phyloP scores from a whole-genome alignment of 140 eudicot species.

The Cichorium intybus region DNA sequence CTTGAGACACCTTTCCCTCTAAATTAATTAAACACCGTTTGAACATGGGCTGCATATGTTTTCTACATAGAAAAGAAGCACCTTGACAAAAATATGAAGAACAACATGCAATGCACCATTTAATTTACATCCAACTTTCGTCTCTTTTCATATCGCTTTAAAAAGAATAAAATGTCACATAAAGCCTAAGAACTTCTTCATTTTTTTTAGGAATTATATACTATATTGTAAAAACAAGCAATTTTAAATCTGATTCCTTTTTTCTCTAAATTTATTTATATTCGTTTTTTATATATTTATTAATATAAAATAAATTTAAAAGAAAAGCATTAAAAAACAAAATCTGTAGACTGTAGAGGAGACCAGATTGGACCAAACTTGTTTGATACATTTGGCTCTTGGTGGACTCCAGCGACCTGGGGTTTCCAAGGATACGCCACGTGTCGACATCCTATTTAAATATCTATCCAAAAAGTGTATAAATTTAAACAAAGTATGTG shows the following conservation, averaged over 20 bases:
- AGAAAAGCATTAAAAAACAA: no score
- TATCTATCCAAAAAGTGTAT: slow-evolving; percentile 5
- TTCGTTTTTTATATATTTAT: no score
- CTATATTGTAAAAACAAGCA: no score
- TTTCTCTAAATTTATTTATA: no score
- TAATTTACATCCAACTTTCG: neutral
- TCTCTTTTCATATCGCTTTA: slow-evolving; percentile 23
- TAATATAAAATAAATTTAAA: no score
- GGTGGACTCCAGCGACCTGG: no score
- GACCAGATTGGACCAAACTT: slow-evolving; percentile 42
- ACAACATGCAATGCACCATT: slow-evolving; percentile 41
- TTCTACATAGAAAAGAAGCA: neutral
- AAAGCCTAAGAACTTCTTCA: no score
- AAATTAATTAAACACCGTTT: slow-evolving; percentile 4
- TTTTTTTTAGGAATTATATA: no score
- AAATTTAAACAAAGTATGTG: slow-evolving; percentile 17
- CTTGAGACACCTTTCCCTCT: slow-evolving; percentile 18
- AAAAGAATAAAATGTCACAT: no score
- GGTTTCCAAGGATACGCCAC: slow-evolving; percentile 20
- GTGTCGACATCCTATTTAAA: slow-evolving; percentile 30
- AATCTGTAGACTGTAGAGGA: slow-evolving; percentile 33
- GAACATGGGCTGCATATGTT: slow-evolving; percentile 34
- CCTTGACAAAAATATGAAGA: slow-evolving; percentile 21
- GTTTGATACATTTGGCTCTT: no score
- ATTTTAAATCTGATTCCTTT: no score